Conservation (phyloP, 495 filamentous ascomycete genomes). For the Symbiotaphrina buchneri region DNA sequence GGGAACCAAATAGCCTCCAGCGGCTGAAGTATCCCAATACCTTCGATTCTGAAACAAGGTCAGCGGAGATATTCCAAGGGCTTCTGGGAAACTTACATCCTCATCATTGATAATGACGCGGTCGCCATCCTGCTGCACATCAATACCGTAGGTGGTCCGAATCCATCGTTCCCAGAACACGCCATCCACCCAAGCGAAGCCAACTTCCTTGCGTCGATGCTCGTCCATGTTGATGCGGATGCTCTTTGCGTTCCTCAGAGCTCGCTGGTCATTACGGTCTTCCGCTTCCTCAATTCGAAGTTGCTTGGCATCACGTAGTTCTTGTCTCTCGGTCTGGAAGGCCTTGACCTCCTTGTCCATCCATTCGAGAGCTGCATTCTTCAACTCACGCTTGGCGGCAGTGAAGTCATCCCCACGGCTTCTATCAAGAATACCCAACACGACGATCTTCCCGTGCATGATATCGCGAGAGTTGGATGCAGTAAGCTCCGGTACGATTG, state of each 20-base stretch:
- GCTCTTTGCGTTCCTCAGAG: slow-evolving; percentile 68
- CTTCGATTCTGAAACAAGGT: slow-evolving; percentile 35
- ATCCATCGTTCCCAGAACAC: slow-evolving; percentile 97
- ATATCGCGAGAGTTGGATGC: slow-evolving; percentile 80
- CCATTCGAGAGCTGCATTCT: slow-evolving; percentile 88
- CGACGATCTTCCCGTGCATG: slow-evolving; percentile 83
- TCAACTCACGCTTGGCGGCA: slow-evolving; percentile 66
- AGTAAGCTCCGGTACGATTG: slow-evolving; percentile 90
- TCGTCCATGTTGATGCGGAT: slow-evolving; percentile 79
- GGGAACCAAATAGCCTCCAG: slow-evolving; percentile 67
- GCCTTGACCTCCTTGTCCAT: slow-evolving; percentile 84
- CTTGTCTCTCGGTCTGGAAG: slow-evolving; percentile 79
- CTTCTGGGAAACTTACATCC: slow-evolving; percentile 63
- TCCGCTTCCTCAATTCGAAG: slow-evolving; percentile 89
- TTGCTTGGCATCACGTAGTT: slow-evolving; percentile 83
- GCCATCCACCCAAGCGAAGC: slow-evolving; percentile 97
- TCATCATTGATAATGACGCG: slow-evolving; percentile 93
- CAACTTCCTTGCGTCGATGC: slow-evolving; percentile 67
- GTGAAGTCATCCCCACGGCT: slow-evolving; percentile 60
- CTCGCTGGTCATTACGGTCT: slow-evolving; percentile 76
- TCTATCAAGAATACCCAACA: slow-evolving; percentile 70
- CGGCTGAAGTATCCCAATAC: slow-evolving; percentile 88
- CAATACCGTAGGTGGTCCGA: slow-evolving; percentile 76
- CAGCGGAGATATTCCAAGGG: not conserved
- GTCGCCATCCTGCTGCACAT: slow-evolving; percentile 65